Percentiles rank a stretch among this genome's conserved stretches.
Conservation (phyloP, 129 eudicot species). For the Arctium minus region DNA sequence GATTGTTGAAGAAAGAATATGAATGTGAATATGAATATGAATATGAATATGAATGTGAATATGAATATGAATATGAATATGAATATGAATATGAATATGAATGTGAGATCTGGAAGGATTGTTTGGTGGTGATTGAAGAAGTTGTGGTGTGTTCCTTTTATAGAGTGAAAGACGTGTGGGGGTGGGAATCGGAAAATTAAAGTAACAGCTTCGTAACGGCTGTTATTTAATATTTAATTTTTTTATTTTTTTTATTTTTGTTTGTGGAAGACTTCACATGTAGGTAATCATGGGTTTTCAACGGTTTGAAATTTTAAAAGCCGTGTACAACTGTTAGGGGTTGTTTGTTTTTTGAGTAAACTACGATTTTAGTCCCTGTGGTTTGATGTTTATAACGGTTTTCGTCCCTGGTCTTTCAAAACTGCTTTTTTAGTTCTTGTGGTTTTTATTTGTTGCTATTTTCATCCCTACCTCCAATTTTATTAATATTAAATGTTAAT, state of each 20-base stretch:
- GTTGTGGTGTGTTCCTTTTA: not conserved
- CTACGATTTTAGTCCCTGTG: no score
- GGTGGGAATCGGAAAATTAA: not conserved
- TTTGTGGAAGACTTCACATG: not conserved
- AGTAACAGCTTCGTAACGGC: constrained; percentile 18
- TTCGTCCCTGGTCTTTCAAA: no score
- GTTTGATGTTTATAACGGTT: no score
- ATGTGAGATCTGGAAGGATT: not conserved
- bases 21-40: not conserved
- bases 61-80: no score
- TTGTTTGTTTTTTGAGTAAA: no score
- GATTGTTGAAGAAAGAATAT: not conserved
- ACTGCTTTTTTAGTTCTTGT: no score
- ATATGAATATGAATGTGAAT: no score
- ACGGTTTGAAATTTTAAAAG: constrained; percentile 18
- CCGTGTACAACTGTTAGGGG: constrained; percentile 26
- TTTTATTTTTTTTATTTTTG: not conserved
- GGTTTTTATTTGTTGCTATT: no score
- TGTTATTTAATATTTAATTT: not conserved
- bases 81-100: no score
- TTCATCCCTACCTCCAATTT: no score
- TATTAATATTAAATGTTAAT: no score
- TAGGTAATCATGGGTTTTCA: constrained; percentile 18
- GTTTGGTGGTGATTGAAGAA: not conserved
- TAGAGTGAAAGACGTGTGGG: not conserved